phyloP scores from a whole-genome alignment of 2,329 filamentous ascomycete genomes.

The Paracamarosporium sp. region DNA sequence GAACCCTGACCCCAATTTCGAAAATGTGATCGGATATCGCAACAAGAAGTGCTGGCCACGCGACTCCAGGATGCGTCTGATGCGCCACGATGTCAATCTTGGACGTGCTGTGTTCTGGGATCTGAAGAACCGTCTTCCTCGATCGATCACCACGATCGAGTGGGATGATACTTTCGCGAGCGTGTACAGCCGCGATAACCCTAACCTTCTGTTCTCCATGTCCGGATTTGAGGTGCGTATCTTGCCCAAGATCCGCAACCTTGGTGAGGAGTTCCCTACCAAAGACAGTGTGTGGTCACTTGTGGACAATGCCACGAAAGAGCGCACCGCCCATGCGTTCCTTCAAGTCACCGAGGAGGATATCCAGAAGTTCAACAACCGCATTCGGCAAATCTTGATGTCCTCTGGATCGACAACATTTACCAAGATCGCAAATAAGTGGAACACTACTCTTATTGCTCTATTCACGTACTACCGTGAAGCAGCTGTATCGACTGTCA shows the following conservation, averaged over 20 bases:
- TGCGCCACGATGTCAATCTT: slow-evolving; percentile 98
- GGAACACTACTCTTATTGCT: slow-evolving; percentile 97
- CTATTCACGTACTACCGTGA: slow-evolving; percentile 99
- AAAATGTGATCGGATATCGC: slow-evolving; percentile 98
- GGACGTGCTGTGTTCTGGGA: slow-evolving; percentile 99
- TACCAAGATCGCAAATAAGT: slow-evolving; percentile 99
- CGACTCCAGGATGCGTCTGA: slow-evolving; percentile 95
- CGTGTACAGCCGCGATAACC: slow-evolving; percentile 97
- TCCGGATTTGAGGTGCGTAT: slow-evolving; percentile 97
- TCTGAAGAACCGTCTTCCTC: slow-evolving; percentile 91
- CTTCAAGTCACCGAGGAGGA: slow-evolving; percentile 97
- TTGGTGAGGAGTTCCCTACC: slow-evolving; percentile 94
- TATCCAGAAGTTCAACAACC: slow-evolving; percentile 98
- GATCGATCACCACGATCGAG: slow-evolving; percentile 95
- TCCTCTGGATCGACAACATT: slow-evolving; percentile 99
- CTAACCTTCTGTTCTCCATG: slow-evolving; percentile 97
- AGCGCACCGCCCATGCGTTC: slow-evolving; percentile 96
- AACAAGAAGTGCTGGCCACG: slow-evolving; percentile 99
- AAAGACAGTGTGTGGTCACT: slow-evolving; percentile 99
- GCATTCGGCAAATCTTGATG: slow-evolving; percentile 98
- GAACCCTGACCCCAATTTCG: slow-evolving; percentile 97
- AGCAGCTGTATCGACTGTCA: slow-evolving; percentile 93
- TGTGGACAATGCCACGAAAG: slow-evolving; percentile 95
- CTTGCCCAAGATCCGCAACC: slow-evolving; percentile 90
- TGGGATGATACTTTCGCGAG: slow-evolving; percentile 99